Percentiles rank a stretch among this genome's conserved stretches.
Conservation (phyloP, 345 rosid species). For the Populus euphratica region DNA sequence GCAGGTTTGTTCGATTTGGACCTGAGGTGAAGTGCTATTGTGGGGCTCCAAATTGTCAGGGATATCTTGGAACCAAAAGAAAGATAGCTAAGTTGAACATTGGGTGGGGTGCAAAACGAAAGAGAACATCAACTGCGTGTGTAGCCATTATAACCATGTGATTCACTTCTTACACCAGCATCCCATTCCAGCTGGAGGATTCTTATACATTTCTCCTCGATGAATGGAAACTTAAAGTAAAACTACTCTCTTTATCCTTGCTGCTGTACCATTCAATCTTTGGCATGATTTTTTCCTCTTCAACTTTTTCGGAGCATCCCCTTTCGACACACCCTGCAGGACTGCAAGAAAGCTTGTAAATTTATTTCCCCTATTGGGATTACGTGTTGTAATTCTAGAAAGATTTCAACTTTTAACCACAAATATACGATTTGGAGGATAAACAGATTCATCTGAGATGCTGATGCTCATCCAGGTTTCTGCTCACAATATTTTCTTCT, state of each 20-base stretch:
- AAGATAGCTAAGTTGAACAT: constrained; percentile 49
- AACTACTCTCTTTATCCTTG: background rate
- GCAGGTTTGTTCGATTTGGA: constrained; percentile 89
- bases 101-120: constrained; percentile 89
- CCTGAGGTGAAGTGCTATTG: constrained; percentile 86
- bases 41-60: constrained; percentile 73
- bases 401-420: too few relatives aligned
- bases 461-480: too few relatives aligned
- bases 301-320: too few relatives aligned
- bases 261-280: background rate
- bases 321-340: too few relatives aligned
- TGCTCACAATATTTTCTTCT: too few relatives aligned
- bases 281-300: too few relatives aligned
- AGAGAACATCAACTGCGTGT: constrained; percentile 52
- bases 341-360: too few relatives aligned
- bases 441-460: too few relatives aligned
- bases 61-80: constrained; percentile 67
- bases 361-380: too few relatives aligned
- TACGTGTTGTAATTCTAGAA: too few relatives aligned
- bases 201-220: constrained; percentile 7
- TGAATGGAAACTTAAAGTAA: background rate
- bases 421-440: too few relatives aligned
- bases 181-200: background rate
- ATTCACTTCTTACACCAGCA: background rate
- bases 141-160: constrained; percentile 33